Evolutionary conservation across 169 alveolate genomes (phyloP), one percentile per base, ranked within the genome.

Genomic region (Theileria orientalis): DNA sequence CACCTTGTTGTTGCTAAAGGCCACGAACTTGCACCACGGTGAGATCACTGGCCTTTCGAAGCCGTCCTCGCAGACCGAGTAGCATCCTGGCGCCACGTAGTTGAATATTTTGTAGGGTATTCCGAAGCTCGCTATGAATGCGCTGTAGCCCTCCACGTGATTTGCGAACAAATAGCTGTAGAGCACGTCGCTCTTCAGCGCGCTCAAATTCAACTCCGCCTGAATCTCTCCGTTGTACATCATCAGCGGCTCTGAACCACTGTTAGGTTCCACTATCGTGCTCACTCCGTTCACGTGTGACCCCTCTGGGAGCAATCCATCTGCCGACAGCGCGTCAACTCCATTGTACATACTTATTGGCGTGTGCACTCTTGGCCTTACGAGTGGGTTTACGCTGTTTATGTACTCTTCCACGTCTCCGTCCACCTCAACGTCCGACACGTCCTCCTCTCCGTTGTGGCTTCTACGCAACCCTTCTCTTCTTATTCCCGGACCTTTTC

Each of bases 1-100:
- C 41, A 46, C 3, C 47, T 33, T 29, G 21, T 62, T 73, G 19
- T 70, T 66, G 32, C 59, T 27, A 56, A 71, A 70, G 0, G 60
- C 29, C 47, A 78, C 76, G 51, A 78, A 78, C 35, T 69, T 78
- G 40, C 86, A 78, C 86, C 86, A 78, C 9, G 86, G 86, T 49
- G 74, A 66, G 32, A 68, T 16, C n/a, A 70, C 54, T 3, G 86
- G 86, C 16, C 62, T 70, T 32, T 73, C 74, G 16, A 74, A 69
- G n/a, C 33, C 60, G 49, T 77, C 83, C 29, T 78, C 86, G 25
- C 46, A 44, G 30, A 70, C 35, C 6, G 83, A 70, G 37, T 78
- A 78, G 25, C 75, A 73, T 9, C 86, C 86, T 30, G 86, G 86
- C 8, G 70, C 83, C 13, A 74, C 67, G 69, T 77, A 78, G 0